phyloP scores from a whole-genome alignment of 352 stramenopile genomes.

The Pythium inflatum region DNA sequence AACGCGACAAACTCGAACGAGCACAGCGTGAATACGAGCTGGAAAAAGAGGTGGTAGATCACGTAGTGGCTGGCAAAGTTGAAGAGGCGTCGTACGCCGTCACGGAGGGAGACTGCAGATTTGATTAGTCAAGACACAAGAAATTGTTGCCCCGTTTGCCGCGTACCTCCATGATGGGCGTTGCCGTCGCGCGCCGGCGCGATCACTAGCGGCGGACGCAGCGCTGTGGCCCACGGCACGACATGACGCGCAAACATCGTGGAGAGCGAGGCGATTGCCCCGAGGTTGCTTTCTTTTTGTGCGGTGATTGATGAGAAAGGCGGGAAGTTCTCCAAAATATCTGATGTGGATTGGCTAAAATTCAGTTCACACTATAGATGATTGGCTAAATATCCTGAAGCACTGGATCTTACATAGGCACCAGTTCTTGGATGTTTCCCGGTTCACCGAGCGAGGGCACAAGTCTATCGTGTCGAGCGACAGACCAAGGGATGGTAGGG shows the following conservation, averaged over 20 bases:
- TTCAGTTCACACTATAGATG: not conserved
- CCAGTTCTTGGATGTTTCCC: no score
- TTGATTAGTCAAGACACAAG: not conserved
- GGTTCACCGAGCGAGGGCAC: no score
- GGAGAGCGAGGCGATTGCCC: not conserved
- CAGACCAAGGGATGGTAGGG: not conserved
- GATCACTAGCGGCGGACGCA: slow-evolving; percentile 3
- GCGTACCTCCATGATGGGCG: not conserved
- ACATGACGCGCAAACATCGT: slow-evolving; percentile 1
- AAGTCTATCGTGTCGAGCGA: no score
- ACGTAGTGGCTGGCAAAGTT: not conserved
- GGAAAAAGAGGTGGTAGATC: not conserved
- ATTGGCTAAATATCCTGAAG: slow-evolving; percentile 3
- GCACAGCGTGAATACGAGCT: not conserved
- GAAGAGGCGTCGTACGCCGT: not conserved
- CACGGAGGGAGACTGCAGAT: not conserved
- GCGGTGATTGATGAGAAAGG: not conserved
- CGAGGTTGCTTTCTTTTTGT: not conserved
- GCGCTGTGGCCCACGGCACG: not conserved
- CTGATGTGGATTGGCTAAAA: not conserved
- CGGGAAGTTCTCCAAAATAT: not conserved
- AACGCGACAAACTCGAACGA: not conserved
- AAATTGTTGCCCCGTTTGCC: not conserved
- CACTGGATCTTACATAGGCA: no score
- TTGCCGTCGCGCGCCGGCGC: not conserved